phyloP scores from a whole-genome alignment of 192 early-diverging fungal species.

The Tieghemiomyces parasiticus region DNA sequence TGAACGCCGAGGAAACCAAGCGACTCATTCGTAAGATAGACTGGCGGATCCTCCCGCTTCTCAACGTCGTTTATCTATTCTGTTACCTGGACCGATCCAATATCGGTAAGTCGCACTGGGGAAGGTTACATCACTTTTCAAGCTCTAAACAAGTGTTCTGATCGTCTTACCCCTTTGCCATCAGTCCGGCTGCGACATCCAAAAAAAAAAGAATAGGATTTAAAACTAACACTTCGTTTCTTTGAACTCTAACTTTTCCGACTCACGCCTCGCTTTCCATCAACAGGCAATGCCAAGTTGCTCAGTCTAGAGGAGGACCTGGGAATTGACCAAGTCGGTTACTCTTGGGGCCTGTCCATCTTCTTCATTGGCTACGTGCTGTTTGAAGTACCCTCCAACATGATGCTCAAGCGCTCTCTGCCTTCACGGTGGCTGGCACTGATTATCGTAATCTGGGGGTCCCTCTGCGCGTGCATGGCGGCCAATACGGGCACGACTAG shows the following conservation, averaged over 20 bases:
- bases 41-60: constrained; percentile 10
- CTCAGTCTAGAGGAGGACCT: constrained; percentile 29
- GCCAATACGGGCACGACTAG: constrained; percentile 21
- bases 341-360: constrained; percentile 44
- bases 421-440: constrained; percentile 39
- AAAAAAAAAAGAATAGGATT: background rate
- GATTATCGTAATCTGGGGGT: constrained; percentile 39
- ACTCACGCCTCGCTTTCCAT: background rate
- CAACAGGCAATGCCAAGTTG: constrained; percentile 49
- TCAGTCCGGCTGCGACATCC: background rate
- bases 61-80: constrained; percentile 8
- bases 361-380: constrained; percentile 58
- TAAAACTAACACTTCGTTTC: background rate
- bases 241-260: background rate
- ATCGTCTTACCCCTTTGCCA: background rate
- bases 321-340: constrained; percentile 23
- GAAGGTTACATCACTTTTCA: background rate
- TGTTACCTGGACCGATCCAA: constrained; percentile 14
- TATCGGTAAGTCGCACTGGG: background rate
- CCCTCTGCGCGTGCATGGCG: constrained; percentile 34
- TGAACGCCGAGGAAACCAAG: no score
- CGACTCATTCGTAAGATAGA: no score
- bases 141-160: background rate
- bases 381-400: constrained; percentile 61
- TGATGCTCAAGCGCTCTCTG: constrained; percentile 40